Conservation (phyloP, 148 eudicot genomes). For the Camellia lanceoleosa region DNA sequence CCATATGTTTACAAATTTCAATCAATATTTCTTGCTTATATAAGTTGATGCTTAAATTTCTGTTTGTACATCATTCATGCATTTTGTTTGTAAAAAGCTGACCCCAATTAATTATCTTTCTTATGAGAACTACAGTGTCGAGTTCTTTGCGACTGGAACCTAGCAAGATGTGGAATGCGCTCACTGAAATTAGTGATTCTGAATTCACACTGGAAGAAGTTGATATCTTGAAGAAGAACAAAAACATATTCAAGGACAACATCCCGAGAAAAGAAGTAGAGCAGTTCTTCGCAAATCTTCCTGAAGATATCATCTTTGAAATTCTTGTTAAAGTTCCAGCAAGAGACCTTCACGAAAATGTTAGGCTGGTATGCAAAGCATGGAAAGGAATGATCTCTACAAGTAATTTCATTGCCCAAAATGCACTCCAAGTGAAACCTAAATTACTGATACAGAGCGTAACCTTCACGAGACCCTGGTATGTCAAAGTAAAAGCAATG, state of each 20-base stretch:
- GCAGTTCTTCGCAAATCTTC: neutral
- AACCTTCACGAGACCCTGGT: neutral
- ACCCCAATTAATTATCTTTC: neutral
- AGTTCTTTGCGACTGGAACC: neutral
- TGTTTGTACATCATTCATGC: neutral
- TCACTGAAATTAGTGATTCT: neutral
- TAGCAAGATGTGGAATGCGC: conserved; percentile 10
- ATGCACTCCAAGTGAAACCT: neutral
- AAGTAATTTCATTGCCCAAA: neutral
- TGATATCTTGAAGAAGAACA: neutral
- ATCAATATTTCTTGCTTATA: neutral
- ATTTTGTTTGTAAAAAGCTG: neutral
- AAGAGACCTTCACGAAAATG: neutral
- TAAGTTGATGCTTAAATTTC: neutral
- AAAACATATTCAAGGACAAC: neutral
- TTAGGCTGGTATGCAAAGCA: conserved; percentile 3
- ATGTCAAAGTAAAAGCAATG: neutral
- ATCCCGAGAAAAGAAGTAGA: neutral
- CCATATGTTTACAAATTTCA: too few species aligned
- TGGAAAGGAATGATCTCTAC: conserved; percentile 7
- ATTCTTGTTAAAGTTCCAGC: neutral
- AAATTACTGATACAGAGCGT: neutral
- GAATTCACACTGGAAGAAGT: neutral
- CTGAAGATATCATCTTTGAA: neutral
- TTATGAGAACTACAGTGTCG: neutral